Base-by-base conservation (phyloP, 2,329 filamentous ascomycete species). In the Penicillium frequentans region DNA sequence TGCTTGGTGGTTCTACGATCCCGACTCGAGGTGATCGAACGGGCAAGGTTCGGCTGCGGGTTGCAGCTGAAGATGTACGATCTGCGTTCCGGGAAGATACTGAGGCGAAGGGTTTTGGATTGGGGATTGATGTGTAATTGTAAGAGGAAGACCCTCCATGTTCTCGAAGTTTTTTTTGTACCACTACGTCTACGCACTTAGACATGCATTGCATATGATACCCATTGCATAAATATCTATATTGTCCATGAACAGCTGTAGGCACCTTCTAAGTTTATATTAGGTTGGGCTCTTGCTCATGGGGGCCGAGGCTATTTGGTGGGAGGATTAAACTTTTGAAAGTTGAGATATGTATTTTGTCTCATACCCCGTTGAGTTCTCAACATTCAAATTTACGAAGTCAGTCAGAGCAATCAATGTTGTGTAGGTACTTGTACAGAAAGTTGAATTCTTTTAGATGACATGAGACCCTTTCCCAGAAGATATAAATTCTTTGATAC, bases 51-150 rank as follows among this genome's bases (percentile, higher is more conserved):
- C 83, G 93, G 55, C 80, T 99, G 55, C 87, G 90, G 23, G 88
- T 98, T 64, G 90, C 90, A 13, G 91, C 96, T 58, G 93, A 98
- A 68, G 93, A 99, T 75, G 86, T 99, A 27, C 89, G 89, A 70
- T 84, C 91, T 71, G 95, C 93, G 29, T 86, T 98, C 65, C 86
- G 89, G 58, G 93, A 96, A 63, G 95, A 99, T 77, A 85, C 85
- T 8, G 91, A 97, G 70, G 88, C 96, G 54, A 92, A 88, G 74
- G 88, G 89, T 39, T 79, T 96, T 68, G 90, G 91, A 29, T 83
- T 93, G 49, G 74, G 74, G 1, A 70, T 73, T 63, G 73, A 76
- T 54, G 59, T 64, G 47, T 75, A 60, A 68, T 58, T 64, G 47
- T 75, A 60, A 68, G 35, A 13, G 26, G n/a, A 35, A 35, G 3